A percentile compares a stretch with the other conserved stretches of the same genome.
These are phyloP conservation scores for Venturiaceae sp. DNA, from an alignment of 2,329 filamentous ascomycete species.

Conservation along the genomic window DNA sequence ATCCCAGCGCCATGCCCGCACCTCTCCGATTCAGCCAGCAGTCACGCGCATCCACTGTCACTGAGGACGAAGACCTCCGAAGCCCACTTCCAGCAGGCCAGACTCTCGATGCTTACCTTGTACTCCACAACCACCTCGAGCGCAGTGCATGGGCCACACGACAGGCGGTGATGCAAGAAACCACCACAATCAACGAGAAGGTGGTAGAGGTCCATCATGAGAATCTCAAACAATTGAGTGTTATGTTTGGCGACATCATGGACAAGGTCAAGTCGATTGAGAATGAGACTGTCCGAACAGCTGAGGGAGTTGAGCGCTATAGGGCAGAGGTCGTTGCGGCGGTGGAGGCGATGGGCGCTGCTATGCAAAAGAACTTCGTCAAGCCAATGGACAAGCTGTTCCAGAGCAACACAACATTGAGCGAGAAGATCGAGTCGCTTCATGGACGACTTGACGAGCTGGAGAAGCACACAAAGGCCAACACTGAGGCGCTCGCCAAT, in stretches of 20 bases:
- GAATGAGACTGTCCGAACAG: not conserved
- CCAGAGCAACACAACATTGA: not conserved
- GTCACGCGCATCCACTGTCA: not conserved
- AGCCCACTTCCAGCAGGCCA: not conserved
- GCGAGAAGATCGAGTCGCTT: not conserved
- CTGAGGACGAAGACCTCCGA: not conserved
- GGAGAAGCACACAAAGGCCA: not conserved
- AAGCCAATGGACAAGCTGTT: not conserved
- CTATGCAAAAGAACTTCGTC: not conserved
- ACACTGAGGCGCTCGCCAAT: not conserved
- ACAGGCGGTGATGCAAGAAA: not conserved
- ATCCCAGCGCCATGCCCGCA: not conserved
- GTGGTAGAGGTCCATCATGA: not conserved
- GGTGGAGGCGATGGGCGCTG: not conserved
- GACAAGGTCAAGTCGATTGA: not conserved
- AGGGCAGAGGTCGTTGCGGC: not conserved
- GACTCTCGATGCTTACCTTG: constrained; percentile 1
- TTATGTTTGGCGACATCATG: not conserved
- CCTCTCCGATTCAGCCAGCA: constrained; percentile 1
- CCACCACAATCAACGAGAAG: not conserved
- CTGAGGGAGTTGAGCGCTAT: not conserved
- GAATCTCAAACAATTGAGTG: not conserved
- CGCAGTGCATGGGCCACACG: not conserved
- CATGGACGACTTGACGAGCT: not conserved
- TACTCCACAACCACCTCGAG: constrained; percentile 1